Evolutionary conservation across 768 basidiomycete genomes (phyloP).

Genomic region (Collybia sordida): DNA sequence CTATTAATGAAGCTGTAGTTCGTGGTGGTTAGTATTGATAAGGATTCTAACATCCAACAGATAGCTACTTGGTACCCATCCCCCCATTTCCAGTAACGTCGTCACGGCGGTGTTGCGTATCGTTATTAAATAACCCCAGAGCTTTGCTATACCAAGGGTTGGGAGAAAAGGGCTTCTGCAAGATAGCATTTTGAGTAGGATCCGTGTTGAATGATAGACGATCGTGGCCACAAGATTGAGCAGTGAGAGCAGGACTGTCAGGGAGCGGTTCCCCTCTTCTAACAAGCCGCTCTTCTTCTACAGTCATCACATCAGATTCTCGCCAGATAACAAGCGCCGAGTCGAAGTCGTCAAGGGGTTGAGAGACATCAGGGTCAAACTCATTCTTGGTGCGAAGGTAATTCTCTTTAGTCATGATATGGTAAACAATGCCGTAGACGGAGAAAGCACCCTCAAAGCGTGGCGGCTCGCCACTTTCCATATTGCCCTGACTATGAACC

Average conservation of each 20-base stretch:
- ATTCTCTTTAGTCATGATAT: conserved; percentile 69
- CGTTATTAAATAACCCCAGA: conserved; percentile 33
- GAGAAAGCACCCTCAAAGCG: conserved; percentile 78
- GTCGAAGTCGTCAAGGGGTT: conserved; percentile 42
- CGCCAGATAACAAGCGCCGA: conserved; percentile 69
- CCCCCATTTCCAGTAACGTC: conserved; percentile 55
- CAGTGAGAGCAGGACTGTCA: conserved; percentile 15
- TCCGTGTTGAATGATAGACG: conserved; percentile 64
- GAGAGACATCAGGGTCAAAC: conserved; percentile 50
- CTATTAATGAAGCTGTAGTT: conserved; percentile 57
- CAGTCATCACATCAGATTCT: conserved; percentile 64
- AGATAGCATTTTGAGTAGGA: conserved; percentile 49
- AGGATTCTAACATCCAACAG: not conserved
- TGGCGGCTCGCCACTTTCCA: conserved; percentile 44
- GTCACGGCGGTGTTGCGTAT: conserved; percentile 43
- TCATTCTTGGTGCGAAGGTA: conserved; percentile 62
- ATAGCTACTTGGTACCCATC: conserved; percentile 54
- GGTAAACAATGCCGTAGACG: conserved; percentile 63
- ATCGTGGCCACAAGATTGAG: conserved; percentile 71
- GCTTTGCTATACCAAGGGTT: conserved; percentile 44
- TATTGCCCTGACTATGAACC: conserved; percentile 63
- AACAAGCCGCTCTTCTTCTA: conserved; percentile 42
- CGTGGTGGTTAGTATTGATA: conserved; percentile 3
- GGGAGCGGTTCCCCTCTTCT: conserved; percentile 26
- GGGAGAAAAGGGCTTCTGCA: conserved; percentile 30